Conservation (phyloP, 176 grass and related monocot genomes). For the Typha latifolia region DNA sequence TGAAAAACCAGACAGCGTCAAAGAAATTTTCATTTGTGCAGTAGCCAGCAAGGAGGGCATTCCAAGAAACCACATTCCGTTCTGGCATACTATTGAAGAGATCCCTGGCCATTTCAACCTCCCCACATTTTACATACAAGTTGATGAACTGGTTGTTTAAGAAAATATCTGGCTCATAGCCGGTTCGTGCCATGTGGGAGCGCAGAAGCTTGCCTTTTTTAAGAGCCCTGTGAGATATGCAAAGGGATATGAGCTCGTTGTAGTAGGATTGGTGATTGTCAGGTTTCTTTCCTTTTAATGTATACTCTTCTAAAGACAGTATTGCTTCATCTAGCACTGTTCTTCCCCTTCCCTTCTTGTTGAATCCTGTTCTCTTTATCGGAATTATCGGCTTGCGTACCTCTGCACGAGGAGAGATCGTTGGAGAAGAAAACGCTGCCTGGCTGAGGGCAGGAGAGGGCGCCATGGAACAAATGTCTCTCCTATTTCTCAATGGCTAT, state of each 20-base stretch:
- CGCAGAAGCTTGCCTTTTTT: constrained; percentile 7
- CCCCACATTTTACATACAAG: constrained; percentile 12
- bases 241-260: constrained; percentile 19
- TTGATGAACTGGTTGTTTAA: constrained; percentile 29
- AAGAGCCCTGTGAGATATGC: constrained; percentile 20
- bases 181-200: not conserved
- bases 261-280: constrained; percentile 2
- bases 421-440: not conserved
- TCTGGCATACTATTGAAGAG: constrained; percentile 20
- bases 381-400: not conserved
- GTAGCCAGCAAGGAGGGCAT: constrained; percentile 21
- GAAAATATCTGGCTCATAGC: constrained; percentile 6
- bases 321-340: not conserved
- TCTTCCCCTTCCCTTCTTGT: not conserved
- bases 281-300: not conserved
- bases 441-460: not conserved
- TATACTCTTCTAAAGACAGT: constrained; percentile 1
- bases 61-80: constrained; percentile 30
- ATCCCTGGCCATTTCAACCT: constrained; percentile 9
- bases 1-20: constrained; percentile 12
- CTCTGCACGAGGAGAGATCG: not conserved
- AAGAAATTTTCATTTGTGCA: constrained; percentile 5
- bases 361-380: not conserved
- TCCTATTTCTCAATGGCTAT: not conserved
- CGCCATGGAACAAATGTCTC: not conserved